Base-by-base conservation (phyloP, 805 yeast genomes). In the Spathaspora boniae region DNA sequence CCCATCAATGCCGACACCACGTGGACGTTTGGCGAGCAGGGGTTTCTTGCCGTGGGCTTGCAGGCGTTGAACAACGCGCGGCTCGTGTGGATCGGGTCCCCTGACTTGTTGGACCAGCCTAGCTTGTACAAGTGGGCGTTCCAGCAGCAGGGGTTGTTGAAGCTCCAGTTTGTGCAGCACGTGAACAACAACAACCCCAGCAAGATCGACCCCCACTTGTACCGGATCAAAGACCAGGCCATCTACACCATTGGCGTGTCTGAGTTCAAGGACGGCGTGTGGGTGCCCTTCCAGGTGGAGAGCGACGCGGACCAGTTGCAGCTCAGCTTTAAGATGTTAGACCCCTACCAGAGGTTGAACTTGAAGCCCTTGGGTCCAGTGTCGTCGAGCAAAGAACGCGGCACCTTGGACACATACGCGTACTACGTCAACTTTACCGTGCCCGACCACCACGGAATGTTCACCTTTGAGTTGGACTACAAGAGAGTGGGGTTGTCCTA, bases 361-460 rank as follows among this genome's bases (percentile, higher is more conserved):
- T 64, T 93, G 51, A 47, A 58, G 14, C 68, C 72, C 19, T 53
- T 66, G 29, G 68, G 68, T 7, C 57, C 60, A 7, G 63, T 48
- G n/a, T 46, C 63, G 4, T 57, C 65, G 3, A 36, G 51, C 2
- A 57, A 50, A 6, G 62, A 62, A 20, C 64, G 62, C 9, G 52
- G 49, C 2, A 58, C 65, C 4, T 59, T 71, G n/a, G 81, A 78
- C 51, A 51, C 71, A 26, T 63, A 56, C 31, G 55, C 65, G 14
- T 80, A 76, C 51, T 62, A 61, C 15, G 67, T 75, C 14, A 61
- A 66, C 34, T 87, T 93, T 60, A 72, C 72, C 31, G 62, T 87
- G 25, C 99, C 99, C 16, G 97, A 91, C 59, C 96, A 88, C 53
- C 96, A 93, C 60, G 99, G 99, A 38, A 84, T 93, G 75, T 93